Evolutionary conservation across 371 early-diverging fungal genomes (phyloP), one percentile per base, ranked within the genome.

Genomic region (Parasitella parasitica): DNA sequence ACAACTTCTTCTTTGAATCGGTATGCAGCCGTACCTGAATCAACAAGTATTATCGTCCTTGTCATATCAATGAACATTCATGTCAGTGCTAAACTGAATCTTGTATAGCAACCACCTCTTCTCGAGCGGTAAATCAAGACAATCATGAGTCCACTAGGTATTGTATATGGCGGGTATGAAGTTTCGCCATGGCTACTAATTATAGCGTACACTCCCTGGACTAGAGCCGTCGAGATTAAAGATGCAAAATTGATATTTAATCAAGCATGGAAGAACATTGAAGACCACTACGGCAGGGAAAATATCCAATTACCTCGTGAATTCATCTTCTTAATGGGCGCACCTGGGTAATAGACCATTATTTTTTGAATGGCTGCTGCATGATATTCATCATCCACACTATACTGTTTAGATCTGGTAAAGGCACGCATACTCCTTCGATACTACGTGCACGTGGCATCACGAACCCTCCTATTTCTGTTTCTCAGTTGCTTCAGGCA

Each of bases 261-360:
- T 43, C 87, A 88, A 65, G 86, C 87, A 0, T 88, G 87, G 86
- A 85, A 83, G 54, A 83, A 86, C 55, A 80, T 88, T 48, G 86
- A 87, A 49, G 85, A 87, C 36, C 73, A 74, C 28, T 77, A 81
- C 67, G 88, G 88, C 15, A 64, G 79, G 24, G 83, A 82, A 26
- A 84, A 87, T 52, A 80, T 88, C 61, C 79, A 78, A 49, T 70
- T 88, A 22, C 88, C 88, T 32, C 77, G 83, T 28, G 88, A 88
- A 55, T 84, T 88, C 57, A 86, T 87, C 27, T 88, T 85, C 69
- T 67, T 88, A 35, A 88, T 88, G 88, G 88, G 88, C n/a, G 86
- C 87, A 13, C 88, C 88, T 24, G 88, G 85, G 65, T 77, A 76
- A 64, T 41, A 24, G 27, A 2, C n/a, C n/a, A 12, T 28, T n/a